Base-by-base conservation (phyloP, 2,329 filamentous ascomycete genomes). In the Blastomyces percursus region DNA sequence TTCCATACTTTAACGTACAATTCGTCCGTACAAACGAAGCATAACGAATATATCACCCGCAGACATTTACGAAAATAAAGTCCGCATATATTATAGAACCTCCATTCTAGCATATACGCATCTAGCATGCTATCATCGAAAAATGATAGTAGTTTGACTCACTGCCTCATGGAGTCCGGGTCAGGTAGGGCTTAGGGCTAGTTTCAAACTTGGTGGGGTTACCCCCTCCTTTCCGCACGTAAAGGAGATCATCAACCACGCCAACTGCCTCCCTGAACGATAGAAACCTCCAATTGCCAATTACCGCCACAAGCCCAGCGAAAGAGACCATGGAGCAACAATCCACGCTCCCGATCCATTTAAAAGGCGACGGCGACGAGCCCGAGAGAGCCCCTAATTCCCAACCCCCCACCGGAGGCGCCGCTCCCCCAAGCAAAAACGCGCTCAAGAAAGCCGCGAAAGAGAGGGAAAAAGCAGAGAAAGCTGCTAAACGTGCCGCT, bases 361-460 rank as follows among this genome's bases (percentile, higher is more conserved):
- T 57, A 12, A 63, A 63, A 50, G 54, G 40, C 51, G 63, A 52
- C 30, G 64, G 62, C 24, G 50, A 63, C 38, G 62, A 63, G 44
- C 61, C 60, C 9, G 46, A 40, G 27, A 59, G 61, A n/a, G 35
- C 56, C 21, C 40, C 74, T 74, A 16, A 73, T 73, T 62, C 71
- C 70, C 27, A 76, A 69, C 64, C 68, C 44, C 67, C 72, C 62
- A 63, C 71, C 30, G 73, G 70, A 56, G 77, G 75, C 55, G 77
- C 76, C 62, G 79, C 78, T 61, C 78, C 78, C 16, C 80, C 83
- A 51, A 90, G 87, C 65, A 92, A 95, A 79, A 92, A 87, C 76
- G 90, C 86, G 19, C 78, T 88, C 67, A 95, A 95, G 80, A 96
- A 95, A 80, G 86, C 89, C 55, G 88, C 89, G 69, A 95, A 95